Evolutionary conservation across 495 filamentous ascomycete species (phyloP).

Genomic region (Apiosordaria backusii): DNA sequence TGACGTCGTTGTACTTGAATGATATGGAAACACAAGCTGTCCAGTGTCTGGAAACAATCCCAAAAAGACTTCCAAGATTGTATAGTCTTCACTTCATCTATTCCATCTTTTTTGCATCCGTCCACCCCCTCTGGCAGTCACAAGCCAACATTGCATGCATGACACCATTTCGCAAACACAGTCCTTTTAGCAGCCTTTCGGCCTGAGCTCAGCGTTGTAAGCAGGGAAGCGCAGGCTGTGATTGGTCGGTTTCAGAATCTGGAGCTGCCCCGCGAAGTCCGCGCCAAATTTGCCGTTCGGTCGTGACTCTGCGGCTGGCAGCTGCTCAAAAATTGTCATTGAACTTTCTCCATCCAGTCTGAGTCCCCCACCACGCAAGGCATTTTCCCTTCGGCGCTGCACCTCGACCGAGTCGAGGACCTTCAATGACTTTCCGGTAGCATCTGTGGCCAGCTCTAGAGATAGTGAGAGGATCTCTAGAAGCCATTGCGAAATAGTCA

Average conservation of each 20-base stretch:
- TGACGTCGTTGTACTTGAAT: neutral
- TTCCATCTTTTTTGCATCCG: neutral
- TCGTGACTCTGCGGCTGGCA: conserved; percentile 13
- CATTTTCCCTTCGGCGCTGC: conserved; percentile 16
- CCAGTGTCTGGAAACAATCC: neutral
- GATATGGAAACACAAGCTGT: neutral
- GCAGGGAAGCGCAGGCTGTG: conserved; percentile 13
- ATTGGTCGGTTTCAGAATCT: conserved; percentile 19
- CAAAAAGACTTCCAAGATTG: neutral
- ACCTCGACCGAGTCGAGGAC: conserved; percentile 10
- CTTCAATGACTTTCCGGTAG: conserved; percentile 62
- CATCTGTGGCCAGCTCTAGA: conserved; percentile 62
- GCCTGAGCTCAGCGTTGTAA: conserved; percentile 11
- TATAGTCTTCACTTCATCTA: neutral
- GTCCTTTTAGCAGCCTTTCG: conserved; percentile 5
- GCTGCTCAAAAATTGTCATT: conserved; percentile 27
- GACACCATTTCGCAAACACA: neutral
- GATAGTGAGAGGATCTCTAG: conserved; percentile 68
- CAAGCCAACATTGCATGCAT: neutral
- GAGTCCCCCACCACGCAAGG: conserved; percentile 32
- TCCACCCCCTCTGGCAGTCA: neutral
- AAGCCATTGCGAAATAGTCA: conserved; percentile 34
- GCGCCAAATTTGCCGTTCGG: conserved; percentile 17
- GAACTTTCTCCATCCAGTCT: conserved; percentile 1
- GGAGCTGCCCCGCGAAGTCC: conserved; percentile 23